Evolutionary conservation across 768 basidiomycete genomes (phyloP), one percentile per base, ranked within the genome.

Genomic region (Gloeophyllum trabeum): DNA sequence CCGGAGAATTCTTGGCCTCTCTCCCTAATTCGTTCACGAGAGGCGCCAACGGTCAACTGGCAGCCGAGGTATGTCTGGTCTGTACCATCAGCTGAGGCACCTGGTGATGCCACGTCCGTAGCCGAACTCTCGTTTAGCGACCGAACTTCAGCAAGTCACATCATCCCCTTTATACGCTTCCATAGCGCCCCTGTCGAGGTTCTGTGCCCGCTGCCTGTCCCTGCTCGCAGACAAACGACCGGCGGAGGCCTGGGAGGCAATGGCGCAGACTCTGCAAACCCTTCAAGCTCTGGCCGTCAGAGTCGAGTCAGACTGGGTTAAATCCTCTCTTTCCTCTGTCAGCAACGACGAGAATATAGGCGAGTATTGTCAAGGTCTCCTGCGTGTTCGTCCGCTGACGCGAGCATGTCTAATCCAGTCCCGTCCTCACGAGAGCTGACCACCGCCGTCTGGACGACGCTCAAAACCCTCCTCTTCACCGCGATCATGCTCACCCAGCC

Each of bases 391-490:
- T 22, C 12, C 34, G 12, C 30, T 43, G 16, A 32, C 45, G 14
- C 32, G 23, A 35, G 28, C 54, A 23, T 25, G 23, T 13, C 13
- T 24, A 7, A 36, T 24, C 30, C 45, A 75, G 73, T 64, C 5
- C 58, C 63, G 13, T 67, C 67, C 25, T 65, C 70, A 0, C 68
- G 62, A 23, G 63, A 66, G 20, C 45, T 74, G 16, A 55, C 66
- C 2, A 67, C 65, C n/a, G 59, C 66, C 20, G 64, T 79, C 6
- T 90, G 86, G 87, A 61, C 63, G 2, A 65, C 72, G 20, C 66
- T 87, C 51, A 90, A 88, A 58, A 84, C 79, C 0, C 55, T 86
- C 0, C 63, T 90, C n/a, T 90, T 90, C 58, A 71, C 74, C 21
- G 73, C 60, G 3, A 65, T 88, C 35, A 80, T 87, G 78, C 57